A percentile compares a stretch with the other conserved stretches of the same genome.
Conservation (phyloP, 352 stramenopile species). For the Globisporangium lucens region DNA sequence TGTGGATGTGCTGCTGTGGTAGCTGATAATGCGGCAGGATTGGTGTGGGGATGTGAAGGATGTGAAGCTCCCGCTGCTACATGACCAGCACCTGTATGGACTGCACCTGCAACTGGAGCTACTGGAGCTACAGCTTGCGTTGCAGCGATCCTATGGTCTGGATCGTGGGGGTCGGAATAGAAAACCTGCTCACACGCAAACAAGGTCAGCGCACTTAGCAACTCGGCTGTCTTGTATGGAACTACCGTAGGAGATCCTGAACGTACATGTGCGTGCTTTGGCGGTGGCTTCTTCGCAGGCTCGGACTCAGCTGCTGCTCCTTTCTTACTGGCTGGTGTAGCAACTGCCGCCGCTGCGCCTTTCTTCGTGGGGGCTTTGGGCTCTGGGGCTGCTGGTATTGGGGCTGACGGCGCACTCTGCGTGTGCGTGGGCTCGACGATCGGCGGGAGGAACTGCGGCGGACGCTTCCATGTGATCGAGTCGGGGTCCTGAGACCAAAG, state of each 20-base stretch:
- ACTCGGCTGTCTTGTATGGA: no score
- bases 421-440: conserved; percentile 33
- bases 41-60: neutral
- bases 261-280: conserved; percentile 49
- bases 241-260: neutral
- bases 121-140: neutral
- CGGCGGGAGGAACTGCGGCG: conserved; percentile 48
- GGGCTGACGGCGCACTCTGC: conserved; percentile 5
- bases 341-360: neutral
- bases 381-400: conserved; percentile 23
- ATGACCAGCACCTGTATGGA: conserved; percentile 6
- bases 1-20: neutral
- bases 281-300: conserved; percentile 33
- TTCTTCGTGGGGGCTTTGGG: conserved; percentile 35
- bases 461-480: conserved; percentile 58
- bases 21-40: neutral
- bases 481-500: neutral
- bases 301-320: conserved; percentile 31
- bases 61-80: neutral
- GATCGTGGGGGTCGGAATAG: conserved; percentile 21
- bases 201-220: no score
- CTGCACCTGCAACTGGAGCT: conserved; percentile 3
- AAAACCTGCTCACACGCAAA: conserved; percentile 23
- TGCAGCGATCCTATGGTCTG: conserved; percentile 16
- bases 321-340: conserved; percentile 36